phyloP scores from a whole-genome alignment of 179 eudicot species.

The Gypsophila paniculata region DNA sequence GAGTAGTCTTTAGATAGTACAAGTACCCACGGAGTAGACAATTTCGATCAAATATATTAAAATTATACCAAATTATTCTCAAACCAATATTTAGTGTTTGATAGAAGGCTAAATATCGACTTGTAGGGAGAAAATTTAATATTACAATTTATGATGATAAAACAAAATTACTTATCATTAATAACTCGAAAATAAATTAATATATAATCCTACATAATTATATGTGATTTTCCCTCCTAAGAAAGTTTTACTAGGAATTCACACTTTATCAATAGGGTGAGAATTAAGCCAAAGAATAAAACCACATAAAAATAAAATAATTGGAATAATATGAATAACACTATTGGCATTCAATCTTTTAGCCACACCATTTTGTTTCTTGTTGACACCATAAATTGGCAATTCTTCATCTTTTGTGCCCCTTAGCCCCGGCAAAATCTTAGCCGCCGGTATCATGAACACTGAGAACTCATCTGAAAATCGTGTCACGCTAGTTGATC shows the following conservation, averaged over 20 bases:
- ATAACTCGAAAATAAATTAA: too few relatives aligned
- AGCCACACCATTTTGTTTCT: conserved; percentile 35
- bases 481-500: conserved; percentile 42
- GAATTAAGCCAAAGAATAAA: conserved; percentile 52
- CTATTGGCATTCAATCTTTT: conserved; percentile 28
- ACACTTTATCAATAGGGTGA: conserved; percentile 30
- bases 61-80: too few relatives aligned
- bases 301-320: conserved; percentile 42
- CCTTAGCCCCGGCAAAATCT: conserved; percentile 23
- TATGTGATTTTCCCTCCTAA: background rate
- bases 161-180: too few relatives aligned
- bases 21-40: too few relatives aligned
- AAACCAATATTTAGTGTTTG: too few relatives aligned
- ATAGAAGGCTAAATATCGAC: too few relatives aligned
- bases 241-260: background rate
- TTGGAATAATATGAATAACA: conserved; percentile 48
- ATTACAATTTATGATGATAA: too few relatives aligned
- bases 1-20: too few relatives aligned
- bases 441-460: conserved; percentile 31
- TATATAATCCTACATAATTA: too few relatives aligned
- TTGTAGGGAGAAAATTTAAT: too few relatives aligned
- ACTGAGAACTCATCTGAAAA: conserved; percentile 40
- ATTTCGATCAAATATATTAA: too few relatives aligned
- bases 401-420: conserved; percentile 19
- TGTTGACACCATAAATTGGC: conserved; percentile 26